These are phyloP conservation scores for Chaetomium fimeti DNA, from an alignment of 495 filamentous ascomycete species.

Conservation along the genomic window DNA sequence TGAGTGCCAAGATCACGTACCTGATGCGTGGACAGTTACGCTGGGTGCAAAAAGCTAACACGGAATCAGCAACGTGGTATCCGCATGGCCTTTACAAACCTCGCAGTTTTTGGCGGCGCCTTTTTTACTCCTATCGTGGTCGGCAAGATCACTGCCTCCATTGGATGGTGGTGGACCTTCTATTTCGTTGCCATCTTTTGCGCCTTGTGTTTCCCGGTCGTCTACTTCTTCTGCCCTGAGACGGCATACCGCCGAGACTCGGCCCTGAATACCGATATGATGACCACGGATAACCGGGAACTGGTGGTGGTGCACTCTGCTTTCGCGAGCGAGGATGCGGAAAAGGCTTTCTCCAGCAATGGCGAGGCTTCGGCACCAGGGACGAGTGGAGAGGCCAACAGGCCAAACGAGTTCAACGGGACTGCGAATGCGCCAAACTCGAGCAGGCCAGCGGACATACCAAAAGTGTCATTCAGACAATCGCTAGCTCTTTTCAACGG, in stretches of 20 bases:
- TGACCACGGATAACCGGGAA: slow-evolving; percentile 23
- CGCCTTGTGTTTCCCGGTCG: slow-evolving; percentile 59
- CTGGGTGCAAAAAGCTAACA: slow-evolving; percentile 16
- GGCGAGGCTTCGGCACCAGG: background rate
- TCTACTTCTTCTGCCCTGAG: slow-evolving; percentile 81
- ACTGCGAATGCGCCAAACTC: background rate
- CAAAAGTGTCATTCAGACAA: slow-evolving; percentile 54
- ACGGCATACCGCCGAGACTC: slow-evolving; percentile 71
- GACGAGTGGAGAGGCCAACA: background rate
- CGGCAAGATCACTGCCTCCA: slow-evolving; percentile 73
- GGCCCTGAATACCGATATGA: slow-evolving; percentile 59
- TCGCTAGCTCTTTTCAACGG: slow-evolving; percentile 74
- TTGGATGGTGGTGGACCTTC: slow-evolving; percentile 80
- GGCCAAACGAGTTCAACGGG: background rate
- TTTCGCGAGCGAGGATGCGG: slow-evolving; percentile 14
- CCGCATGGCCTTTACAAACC: slow-evolving; percentile 86
- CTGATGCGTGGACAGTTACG: too few relatives aligned
- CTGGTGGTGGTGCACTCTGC: background rate
- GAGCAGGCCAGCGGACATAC: background rate
- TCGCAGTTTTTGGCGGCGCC: slow-evolving; percentile 85
- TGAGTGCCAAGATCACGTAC: slow-evolving; percentile 38
- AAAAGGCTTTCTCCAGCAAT: slow-evolving; percentile 23
- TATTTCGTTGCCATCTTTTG: slow-evolving; percentile 72
- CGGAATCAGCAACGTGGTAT: slow-evolving; percentile 67
- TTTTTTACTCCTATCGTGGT: slow-evolving; percentile 89